Evolutionary conservation across 2,329 filamentous ascomycete species (phyloP).

Genomic region (Stachybotrys chartarum): DNA sequence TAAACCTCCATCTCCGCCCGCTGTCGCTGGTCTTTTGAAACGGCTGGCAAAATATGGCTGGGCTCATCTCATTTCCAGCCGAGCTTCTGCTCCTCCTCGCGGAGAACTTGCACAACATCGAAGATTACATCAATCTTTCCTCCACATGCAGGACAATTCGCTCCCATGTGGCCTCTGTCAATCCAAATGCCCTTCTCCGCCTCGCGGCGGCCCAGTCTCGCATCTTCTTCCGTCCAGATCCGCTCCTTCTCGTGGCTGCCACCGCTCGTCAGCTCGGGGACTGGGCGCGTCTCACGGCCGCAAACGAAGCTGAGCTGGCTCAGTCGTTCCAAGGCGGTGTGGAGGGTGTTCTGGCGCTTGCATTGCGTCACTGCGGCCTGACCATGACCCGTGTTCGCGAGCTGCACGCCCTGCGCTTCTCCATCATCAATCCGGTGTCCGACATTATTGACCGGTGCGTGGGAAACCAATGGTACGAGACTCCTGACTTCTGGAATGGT

Average conservation of each 20-base stretch:
- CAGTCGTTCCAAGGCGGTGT: background rate
- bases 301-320: conserved; percentile 2
- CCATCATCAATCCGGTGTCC: conserved; percentile 3
- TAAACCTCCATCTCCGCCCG: no score
- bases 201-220: conserved; percentile 3
- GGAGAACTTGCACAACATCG: conserved; percentile 3
- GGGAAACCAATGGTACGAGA: conserved; percentile 2
- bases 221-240: conserved; percentile 5
- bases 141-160: conserved; percentile 3
- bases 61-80: background rate
- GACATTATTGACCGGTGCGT: conserved; percentile 5
- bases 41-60: no score
- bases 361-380: conserved; percentile 3
- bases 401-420: conserved; percentile 4
- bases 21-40: no score
- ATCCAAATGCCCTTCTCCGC: conserved; percentile 1
- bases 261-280: conserved; percentile 4
- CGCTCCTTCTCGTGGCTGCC: conserved; percentile 2
- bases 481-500: conserved; percentile 3
- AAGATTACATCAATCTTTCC: conserved; percentile 3
- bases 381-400: conserved; percentile 4
- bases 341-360: conserved; percentile 1
- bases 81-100: background rate
- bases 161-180: background rate
- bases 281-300: background rate